Evolutionary conservation across 495 filamentous ascomycete genomes (phyloP).

Genomic region (Parathielavia hyrcaniae): DNA sequence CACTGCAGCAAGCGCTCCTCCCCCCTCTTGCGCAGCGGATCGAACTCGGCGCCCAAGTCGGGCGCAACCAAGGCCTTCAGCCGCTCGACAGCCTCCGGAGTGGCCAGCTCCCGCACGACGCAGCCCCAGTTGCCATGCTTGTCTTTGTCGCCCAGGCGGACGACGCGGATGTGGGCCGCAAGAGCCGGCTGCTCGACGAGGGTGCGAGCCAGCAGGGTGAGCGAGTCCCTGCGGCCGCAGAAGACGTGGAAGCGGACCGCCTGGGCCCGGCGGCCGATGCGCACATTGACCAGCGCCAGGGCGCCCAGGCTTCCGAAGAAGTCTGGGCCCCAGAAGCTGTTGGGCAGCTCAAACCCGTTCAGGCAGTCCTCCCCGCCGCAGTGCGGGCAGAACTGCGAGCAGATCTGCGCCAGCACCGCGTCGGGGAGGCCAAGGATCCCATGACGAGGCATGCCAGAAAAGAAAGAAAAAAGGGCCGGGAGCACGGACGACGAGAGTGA

Average conservation of each 20-base stretch:
- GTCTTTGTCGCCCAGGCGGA: constrained; percentile 1
- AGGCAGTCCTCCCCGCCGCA: constrained; percentile 5
- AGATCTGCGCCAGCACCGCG: neutral
- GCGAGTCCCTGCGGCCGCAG: neutral
- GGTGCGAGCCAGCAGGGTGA: neutral
- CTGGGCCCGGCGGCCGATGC: neutral
- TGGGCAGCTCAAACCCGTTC: neutral
- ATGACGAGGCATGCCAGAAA: too few relatives aligned
- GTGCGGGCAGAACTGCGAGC: constrained; percentile 8
- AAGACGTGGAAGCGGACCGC: neutral
- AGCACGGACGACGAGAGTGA: neutral
- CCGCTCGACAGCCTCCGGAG: neutral
- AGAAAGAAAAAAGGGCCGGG: neutral
- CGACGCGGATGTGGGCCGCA: neutral
- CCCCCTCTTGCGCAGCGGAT: neutral
- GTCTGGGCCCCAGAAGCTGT: neutral
- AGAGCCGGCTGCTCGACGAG: neutral
- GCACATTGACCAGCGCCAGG: neutral
- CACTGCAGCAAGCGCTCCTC: neutral
- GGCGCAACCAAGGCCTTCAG: neutral
- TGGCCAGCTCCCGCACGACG: neutral
- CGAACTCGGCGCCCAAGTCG: neutral
- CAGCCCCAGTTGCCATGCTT: neutral
- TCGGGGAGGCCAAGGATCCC: neutral
- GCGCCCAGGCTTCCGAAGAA: constrained; percentile 5